A percentile compares a stretch with the other conserved stretches of the same genome.
phyloP scores from a whole-genome alignment of 176 grass and related monocot species.

The Hordeum marinum region DNA sequence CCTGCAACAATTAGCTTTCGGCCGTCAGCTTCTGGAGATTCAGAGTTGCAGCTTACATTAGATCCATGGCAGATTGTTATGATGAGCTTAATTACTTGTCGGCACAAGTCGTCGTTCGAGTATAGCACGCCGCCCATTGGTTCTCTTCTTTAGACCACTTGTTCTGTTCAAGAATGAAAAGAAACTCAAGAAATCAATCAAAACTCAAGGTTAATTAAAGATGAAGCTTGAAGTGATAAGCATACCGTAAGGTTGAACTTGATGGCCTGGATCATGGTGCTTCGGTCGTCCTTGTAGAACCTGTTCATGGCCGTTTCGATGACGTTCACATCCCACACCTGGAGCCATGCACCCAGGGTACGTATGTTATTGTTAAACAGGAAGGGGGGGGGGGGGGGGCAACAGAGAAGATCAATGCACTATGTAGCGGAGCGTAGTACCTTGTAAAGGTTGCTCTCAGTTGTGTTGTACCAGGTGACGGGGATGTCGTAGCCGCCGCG shows the following conservation, averaged over 20 bases:
- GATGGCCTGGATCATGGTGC: conserved; percentile 66
- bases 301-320: conserved; percentile 75
- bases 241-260: conserved; percentile 72
- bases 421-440: not conserved
- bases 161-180: not conserved
- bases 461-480: conserved; percentile 55
- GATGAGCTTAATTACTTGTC: conserved; percentile 27
- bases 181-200: not conserved
- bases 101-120: conserved; percentile 25
- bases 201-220: not conserved
- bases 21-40: not conserved
- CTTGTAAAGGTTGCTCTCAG: conserved; percentile 58
- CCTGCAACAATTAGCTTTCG: conserved; percentile 10
- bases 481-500: conserved; percentile 47
- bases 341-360: not conserved
- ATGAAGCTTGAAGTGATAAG: not conserved
- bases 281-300: conserved; percentile 53
- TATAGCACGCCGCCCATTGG: conserved; percentile 44
- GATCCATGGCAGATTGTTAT: not conserved
- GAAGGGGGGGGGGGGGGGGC: too few species aligned
- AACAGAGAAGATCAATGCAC: too few species aligned
- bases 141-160: conserved; percentile 37
- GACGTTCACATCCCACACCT: conserved; percentile 83
- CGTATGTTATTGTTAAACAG: too few species aligned
- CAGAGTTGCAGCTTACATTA: not conserved